Percentiles rank a stretch among this genome's conserved stretches.
phyloP scores from a whole-genome alignment of 805 yeast species.

The Cyberlindnera mycetangii region DNA sequence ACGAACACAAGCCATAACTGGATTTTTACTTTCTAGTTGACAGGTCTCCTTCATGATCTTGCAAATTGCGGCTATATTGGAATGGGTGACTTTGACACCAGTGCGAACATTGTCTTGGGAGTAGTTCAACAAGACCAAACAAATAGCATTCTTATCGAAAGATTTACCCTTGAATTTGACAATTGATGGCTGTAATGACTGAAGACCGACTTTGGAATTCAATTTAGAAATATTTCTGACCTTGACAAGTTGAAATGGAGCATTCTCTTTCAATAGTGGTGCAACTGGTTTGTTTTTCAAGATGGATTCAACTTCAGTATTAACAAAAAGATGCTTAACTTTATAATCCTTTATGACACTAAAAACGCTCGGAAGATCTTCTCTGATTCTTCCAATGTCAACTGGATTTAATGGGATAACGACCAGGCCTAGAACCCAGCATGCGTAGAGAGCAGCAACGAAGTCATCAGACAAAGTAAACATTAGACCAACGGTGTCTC shows the following conservation, averaged over 20 bases:
- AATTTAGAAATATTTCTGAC: slow-evolving; percentile 67
- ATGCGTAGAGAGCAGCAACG: slow-evolving; percentile 79
- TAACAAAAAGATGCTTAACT: slow-evolving; percentile 70
- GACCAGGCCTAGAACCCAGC: slow-evolving; percentile 75
- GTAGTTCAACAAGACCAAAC: slow-evolving; percentile 65
- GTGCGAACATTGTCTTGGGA: slow-evolving; percentile 68
- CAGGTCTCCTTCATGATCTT: slow-evolving; percentile 91
- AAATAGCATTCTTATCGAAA: slow-evolving; percentile 35
- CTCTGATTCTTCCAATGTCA: slow-evolving; percentile 62
- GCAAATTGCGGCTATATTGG: slow-evolving; percentile 70
- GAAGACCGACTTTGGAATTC: slow-evolving; percentile 29
- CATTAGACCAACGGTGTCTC: slow-evolving; percentile 75
- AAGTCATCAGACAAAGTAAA: slow-evolving; percentile 87
- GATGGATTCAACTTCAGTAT: slow-evolving; percentile 67
- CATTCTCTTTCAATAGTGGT: slow-evolving; percentile 49
- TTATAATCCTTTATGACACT: slow-evolving; percentile 68
- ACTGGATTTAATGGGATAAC: slow-evolving; percentile 77
- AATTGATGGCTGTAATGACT: slow-evolving; percentile 16
- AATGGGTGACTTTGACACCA: slow-evolving; percentile 52
- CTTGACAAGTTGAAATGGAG: slow-evolving; percentile 43
- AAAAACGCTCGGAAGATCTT: slow-evolving; percentile 67
- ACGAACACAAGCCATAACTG: slow-evolving; percentile 83
- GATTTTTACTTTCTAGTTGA: slow-evolving; percentile 65
- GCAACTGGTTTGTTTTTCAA: slow-evolving; percentile 67
- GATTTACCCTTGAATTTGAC: slow-evolving; percentile 20